phyloP scores from a whole-genome alignment of 306 rosid genomes.

The Hippophae rhamnoides region DNA sequence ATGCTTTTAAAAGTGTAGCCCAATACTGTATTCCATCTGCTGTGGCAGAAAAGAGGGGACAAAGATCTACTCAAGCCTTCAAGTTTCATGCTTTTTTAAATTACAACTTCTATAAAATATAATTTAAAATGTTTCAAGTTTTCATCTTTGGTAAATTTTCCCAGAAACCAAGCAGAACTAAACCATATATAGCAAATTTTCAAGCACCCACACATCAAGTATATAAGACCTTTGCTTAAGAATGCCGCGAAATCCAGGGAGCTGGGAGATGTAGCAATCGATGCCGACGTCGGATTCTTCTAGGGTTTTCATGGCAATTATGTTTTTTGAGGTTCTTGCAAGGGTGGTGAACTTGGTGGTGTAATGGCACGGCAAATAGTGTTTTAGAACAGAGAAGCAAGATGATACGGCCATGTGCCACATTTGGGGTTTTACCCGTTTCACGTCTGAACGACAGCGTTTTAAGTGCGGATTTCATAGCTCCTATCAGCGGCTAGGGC shows the following conservation, averaged over 20 bases:
- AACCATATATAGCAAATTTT: not conserved
- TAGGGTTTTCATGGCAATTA: conserved; percentile 37
- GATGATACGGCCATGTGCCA: conserved; percentile 9
- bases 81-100: no score
- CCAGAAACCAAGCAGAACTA: not conserved
- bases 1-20: no score
- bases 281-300: conserved; percentile 78
- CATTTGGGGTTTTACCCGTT: conserved; percentile 13
- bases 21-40: no score
- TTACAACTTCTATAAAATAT: no score
- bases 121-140: no score
- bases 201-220: not conserved
- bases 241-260: conserved; percentile 86
- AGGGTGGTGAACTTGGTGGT: not conserved
- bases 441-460: conserved; percentile 16
- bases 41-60: no score
- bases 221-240: conserved; percentile 70
- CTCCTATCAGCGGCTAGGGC: no score
- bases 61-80: no score
- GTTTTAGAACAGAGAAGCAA: conserved; percentile 28
- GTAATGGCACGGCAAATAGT: conserved; percentile 29
- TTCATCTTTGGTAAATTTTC: no score
- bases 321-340: conserved; percentile 1
- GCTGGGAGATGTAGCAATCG: conserved; percentile 62
- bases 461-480: no score